Evolutionary conservation across 306 rosid genomes (phyloP).

Genomic region (Coriaria nepalensis): DNA sequence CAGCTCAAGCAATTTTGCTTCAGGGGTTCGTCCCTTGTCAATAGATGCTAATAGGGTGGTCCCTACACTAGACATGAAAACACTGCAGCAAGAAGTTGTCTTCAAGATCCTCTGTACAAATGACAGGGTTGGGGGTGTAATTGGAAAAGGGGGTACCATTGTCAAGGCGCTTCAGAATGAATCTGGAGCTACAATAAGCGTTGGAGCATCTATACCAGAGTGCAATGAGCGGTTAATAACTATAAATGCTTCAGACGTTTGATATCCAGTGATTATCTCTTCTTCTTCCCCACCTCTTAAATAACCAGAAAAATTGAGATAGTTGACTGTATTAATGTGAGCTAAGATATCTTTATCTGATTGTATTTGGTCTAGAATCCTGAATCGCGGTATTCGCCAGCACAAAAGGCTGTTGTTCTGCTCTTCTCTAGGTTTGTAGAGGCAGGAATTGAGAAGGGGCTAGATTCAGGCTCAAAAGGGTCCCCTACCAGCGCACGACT

Average conservation of each 20-base stretch:
- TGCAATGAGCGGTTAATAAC: conserved; percentile 76
- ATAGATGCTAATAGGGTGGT: conserved; percentile 38
- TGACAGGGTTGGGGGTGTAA: conserved; percentile 80
- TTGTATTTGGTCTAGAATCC: conserved; percentile 38
- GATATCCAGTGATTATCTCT: conserved; percentile 13
- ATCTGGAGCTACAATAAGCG: conserved; percentile 69
- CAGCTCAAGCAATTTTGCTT: conserved; percentile 41
- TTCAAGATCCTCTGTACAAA: conserved; percentile 71
- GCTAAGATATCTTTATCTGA: not conserved
- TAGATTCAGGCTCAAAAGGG: conserved; percentile 43
- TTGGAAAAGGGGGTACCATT: conserved; percentile 86
- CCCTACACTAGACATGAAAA: conserved; percentile 32
- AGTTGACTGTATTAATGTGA: too few relatives aligned
- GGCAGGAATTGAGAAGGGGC: conserved; percentile 54
- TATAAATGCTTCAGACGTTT: conserved; percentile 76
- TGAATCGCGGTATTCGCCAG: conserved; percentile 76
- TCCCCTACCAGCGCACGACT: conserved; percentile 53
- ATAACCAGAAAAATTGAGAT: not conserved
- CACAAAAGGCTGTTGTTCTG: conserved; percentile 82
- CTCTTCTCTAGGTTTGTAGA: conserved; percentile 71
- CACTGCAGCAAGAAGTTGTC: conserved; percentile 48
- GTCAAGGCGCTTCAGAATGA: conserved; percentile 77
- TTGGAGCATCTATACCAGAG: conserved; percentile 50
- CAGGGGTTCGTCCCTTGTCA: conserved; percentile 47
- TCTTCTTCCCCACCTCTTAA: conserved; percentile 7